Evolutionary conservation across 495 filamentous ascomycete genomes (phyloP).

Genomic region (Lasiosphaeria ovina): DNA sequence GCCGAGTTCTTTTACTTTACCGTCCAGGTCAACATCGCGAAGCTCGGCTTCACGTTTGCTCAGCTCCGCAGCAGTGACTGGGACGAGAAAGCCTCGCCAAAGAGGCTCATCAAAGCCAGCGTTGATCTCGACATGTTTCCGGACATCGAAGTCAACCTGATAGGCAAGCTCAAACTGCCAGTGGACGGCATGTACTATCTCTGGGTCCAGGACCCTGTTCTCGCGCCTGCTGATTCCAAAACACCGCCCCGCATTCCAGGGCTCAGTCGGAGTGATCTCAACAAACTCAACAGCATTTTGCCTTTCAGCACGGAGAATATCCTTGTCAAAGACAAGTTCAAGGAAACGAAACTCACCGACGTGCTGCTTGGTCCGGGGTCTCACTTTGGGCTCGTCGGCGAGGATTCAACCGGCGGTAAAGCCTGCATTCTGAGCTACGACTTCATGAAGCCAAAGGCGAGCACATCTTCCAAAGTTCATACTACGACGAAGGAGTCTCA

Average conservation of each 20-base stretch:
- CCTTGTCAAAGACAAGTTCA: constrained; percentile 5
- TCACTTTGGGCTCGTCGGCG: constrained; percentile 1
- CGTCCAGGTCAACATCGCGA: constrained; percentile 9
- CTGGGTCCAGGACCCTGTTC: constrained; percentile 39
- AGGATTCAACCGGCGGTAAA: background rate
- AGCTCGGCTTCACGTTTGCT: constrained; percentile 15
- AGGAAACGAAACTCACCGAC: background rate
- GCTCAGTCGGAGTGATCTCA: no score
- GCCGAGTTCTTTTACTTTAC: constrained; percentile 13
- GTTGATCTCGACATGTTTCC: constrained; percentile 20
- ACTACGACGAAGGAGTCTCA: no score
- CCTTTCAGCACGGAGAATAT: no score
- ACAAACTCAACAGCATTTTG: no score
- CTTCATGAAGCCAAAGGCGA: constrained; percentile 3
- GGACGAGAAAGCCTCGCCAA: background rate
- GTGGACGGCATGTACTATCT: constrained; percentile 43
- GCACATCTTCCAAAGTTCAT: no score
- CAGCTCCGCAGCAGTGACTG: constrained; percentile 14
- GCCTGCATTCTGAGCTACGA: constrained; percentile 2
- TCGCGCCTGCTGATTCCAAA: no score
- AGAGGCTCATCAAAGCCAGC: constrained; percentile 22
- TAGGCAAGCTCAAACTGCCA: constrained; percentile 40
- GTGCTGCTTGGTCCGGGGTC: constrained; percentile 6
- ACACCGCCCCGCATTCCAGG: no score
- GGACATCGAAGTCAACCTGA: constrained; percentile 30